Evolutionary conservation across 768 basidiomycete genomes (phyloP).

Genomic region (Sarcodon sp.): DNA sequence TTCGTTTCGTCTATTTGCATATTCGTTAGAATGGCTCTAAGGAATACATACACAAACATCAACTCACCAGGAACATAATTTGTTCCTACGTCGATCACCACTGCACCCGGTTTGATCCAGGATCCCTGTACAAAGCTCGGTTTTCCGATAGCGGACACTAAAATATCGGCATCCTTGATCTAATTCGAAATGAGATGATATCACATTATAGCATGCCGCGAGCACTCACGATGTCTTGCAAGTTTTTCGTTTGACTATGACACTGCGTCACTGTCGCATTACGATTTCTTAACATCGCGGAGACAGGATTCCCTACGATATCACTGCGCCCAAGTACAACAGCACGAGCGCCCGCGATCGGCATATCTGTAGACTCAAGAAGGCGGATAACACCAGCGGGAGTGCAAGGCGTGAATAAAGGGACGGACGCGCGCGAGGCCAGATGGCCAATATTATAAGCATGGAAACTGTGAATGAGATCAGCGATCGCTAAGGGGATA

Average conservation of each 20-base stretch:
- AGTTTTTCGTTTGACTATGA: constrained; percentile 80
- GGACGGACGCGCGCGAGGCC: constrained; percentile 78
- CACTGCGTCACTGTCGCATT: constrained; percentile 98
- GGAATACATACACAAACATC: neutral
- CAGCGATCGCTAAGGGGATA: neutral
- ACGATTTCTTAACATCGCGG: constrained; percentile 75
- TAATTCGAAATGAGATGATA: constrained; percentile 15
- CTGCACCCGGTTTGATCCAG: constrained; percentile 91
- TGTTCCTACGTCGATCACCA: constrained; percentile 97
- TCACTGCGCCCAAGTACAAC: constrained; percentile 96
- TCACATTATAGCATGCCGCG: neutral
- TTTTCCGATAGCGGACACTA: constrained; percentile 95
- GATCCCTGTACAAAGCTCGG: constrained; percentile 82
- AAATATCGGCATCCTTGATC: constrained; percentile 80
- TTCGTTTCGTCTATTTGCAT: constrained; percentile 60
- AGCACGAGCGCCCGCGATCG: constrained; percentile 65
- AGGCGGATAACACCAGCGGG: constrained; percentile 88
- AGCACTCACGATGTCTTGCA: constrained; percentile 58
- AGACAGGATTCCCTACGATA: constrained; percentile 94
- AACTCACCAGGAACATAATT: constrained; percentile 80
- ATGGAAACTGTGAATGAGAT: constrained; percentile 61
- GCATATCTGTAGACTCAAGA: constrained; percentile 74
- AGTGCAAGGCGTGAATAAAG: constrained; percentile 91
- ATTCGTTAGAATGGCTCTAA: constrained; percentile 1
- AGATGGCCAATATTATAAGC: constrained; percentile 97